phyloP scores from a whole-genome alignment of 2,329 filamentous ascomycete species.

The Xylariales sp. region DNA sequence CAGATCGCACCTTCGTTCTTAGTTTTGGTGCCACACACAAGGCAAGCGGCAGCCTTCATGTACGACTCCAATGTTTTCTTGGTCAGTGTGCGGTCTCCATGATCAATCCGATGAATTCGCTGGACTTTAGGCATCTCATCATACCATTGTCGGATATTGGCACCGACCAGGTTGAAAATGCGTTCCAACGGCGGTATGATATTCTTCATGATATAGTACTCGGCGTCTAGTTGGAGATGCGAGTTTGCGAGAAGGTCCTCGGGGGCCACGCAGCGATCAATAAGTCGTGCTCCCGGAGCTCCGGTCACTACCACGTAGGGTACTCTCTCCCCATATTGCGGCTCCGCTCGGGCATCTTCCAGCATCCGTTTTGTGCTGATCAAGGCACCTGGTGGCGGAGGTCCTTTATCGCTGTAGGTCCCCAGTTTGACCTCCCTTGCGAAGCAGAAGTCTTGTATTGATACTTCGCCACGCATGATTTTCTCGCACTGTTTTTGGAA shows the following conservation, averaged over 20 bases:
- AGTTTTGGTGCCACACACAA: constrained; percentile 65
- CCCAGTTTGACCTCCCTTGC: constrained; percentile 88
- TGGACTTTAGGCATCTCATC: constrained; percentile 95
- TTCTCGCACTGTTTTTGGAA: constrained; percentile 89
- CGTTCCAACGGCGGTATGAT: constrained; percentile 90
- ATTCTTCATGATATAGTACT: constrained; percentile 97
- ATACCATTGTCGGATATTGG: constrained; percentile 87
- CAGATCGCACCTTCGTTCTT: constrained; percentile 46
- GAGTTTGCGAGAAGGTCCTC: constrained; percentile 75
- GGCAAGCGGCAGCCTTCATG: constrained; percentile 74
- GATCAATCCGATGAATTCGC: constrained; percentile 62
- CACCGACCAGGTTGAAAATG: constrained; percentile 94
- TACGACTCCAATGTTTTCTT: constrained; percentile 90
- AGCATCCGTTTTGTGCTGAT: constrained; percentile 86
- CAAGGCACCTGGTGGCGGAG: constrained; percentile 79
- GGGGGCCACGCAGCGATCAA: constrained; percentile 86
- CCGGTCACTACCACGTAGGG: constrained; percentile 92
- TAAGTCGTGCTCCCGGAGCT: constrained; percentile 76
- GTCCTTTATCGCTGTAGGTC: constrained; percentile 77
- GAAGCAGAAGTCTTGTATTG: constrained; percentile 94
- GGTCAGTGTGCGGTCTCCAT: constrained; percentile 23
- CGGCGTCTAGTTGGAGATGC: constrained; percentile 78
- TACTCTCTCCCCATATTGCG: constrained; percentile 91
- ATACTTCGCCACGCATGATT: constrained; percentile 84
- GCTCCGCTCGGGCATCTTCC: constrained; percentile 78